A percentile compares a stretch with the other conserved stretches of the same genome.
Evolutionary conservation across 257 asterid genomes (phyloP).

Genomic region (Solanum pinnatisectum): DNA sequence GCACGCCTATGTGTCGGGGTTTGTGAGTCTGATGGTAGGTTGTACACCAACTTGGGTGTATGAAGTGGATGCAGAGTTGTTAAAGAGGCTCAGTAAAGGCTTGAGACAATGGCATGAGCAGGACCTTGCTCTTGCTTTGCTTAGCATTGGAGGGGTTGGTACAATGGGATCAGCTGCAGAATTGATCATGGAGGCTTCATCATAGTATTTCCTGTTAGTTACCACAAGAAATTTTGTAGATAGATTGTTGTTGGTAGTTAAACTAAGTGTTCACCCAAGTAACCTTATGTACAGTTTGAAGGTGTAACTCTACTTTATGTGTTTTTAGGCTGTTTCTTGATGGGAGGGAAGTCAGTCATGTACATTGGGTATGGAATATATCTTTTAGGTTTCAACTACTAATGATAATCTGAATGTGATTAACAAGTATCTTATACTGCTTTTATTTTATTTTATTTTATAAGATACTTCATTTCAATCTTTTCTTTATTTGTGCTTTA

Average conservation of each 20-base stretch:
- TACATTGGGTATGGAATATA: not conserved
- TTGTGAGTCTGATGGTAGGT: constrained; percentile 67
- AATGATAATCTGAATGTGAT: not conserved
- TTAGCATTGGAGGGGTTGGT: constrained; percentile 64
- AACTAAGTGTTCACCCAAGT: constrained; percentile 2
- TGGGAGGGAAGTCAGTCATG: not conserved
- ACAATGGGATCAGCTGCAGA: constrained; percentile 87
- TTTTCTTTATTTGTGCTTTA: not conserved
- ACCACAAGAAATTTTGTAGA: constrained; percentile 35
- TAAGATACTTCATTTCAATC: not conserved
- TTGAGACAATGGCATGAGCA: constrained; percentile 64
- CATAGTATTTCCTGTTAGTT: constrained; percentile 5
- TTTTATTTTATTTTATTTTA: not conserved
- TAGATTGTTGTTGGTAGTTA: not conserved
- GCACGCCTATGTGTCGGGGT: constrained; percentile 75
- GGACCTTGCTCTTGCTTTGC: constrained; percentile 78
- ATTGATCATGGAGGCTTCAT: constrained; percentile 35
- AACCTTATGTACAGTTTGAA: constrained; percentile 1
- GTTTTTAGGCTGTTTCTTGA: not conserved
- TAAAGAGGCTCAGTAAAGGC: constrained; percentile 62
- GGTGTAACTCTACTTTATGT: not conserved
- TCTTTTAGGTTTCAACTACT: not conserved
- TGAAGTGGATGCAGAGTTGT: constrained; percentile 48
- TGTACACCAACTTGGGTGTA: constrained; percentile 66
- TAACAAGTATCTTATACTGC: not conserved